A percentile compares a stretch with the other conserved stretches of the same genome.
Conservation (phyloP, 805 yeast species). For the Wickerhamiella shivajii region DNA sequence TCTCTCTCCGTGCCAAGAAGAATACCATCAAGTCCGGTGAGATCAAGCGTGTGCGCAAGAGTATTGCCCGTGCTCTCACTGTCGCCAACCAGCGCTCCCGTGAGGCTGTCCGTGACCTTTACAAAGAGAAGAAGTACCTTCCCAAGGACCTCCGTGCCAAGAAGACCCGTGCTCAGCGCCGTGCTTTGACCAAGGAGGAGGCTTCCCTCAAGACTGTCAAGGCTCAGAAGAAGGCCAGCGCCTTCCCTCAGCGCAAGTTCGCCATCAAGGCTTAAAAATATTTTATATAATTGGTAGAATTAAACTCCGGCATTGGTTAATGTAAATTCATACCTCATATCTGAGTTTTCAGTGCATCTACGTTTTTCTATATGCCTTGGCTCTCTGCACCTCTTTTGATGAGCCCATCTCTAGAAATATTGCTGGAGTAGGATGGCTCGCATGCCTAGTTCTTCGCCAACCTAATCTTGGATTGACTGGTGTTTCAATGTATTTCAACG, state of each 20-base stretch:
- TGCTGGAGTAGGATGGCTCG: too few species aligned
- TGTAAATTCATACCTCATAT: too few species aligned
- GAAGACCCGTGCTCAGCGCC: conserved; percentile 99
- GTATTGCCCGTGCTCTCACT: conserved; percentile 96
- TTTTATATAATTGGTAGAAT: not conserved
- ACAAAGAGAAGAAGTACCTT: conserved; percentile 71
- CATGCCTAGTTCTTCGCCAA: not conserved
- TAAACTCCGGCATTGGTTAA: too few species aligned
- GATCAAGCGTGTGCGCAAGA: conserved; percentile 94
- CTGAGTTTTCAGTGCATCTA: too few species aligned
- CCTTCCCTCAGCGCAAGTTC: conserved; percentile 97
- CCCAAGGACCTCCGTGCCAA: conserved; percentile 99
- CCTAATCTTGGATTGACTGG: not conserved
- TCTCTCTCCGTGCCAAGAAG: conserved; percentile 91
- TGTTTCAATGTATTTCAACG: conserved; percentile 6
- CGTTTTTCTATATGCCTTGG: too few species aligned
- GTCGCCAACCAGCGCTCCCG: conserved; percentile 95
- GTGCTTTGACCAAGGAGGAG: conserved; percentile 83
- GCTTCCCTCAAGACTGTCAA: conserved; percentile 67
- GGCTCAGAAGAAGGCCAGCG: conserved; percentile 81
- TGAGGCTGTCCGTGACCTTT: conserved; percentile 85
- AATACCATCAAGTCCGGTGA: conserved; percentile 50
- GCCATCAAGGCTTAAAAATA: conserved; percentile 84
- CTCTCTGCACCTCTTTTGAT: too few species aligned
- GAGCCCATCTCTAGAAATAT: too few species aligned